A percentile compares a stretch with the other conserved stretches of the same genome.
Evolutionary conservation across 441 rosid species (phyloP).

Genomic region (Euphorbia schlechtendalii): DNA sequence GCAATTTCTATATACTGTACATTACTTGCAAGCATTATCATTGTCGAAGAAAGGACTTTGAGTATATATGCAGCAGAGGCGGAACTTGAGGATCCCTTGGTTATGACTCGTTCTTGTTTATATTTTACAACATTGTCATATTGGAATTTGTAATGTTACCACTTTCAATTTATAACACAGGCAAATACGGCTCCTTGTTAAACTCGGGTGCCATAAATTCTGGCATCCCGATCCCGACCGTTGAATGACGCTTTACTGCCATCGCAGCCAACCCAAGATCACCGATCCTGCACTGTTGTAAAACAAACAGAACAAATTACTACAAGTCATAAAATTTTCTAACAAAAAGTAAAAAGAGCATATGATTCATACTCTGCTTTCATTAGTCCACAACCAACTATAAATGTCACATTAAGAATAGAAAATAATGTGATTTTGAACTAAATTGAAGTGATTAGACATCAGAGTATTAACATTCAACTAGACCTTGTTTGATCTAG

Average conservation of each 20-base stretch:
- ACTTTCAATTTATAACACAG: too few relatives aligned
- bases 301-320: slow-evolving; percentile 32
- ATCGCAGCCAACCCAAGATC: slow-evolving; percentile 60
- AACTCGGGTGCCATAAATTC: too few relatives aligned
- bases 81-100: too few relatives aligned
- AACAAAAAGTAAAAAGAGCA: background rate
- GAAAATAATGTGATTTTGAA: background rate
- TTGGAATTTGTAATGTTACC: too few relatives aligned
- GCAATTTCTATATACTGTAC: too few relatives aligned
- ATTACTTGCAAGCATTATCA: slow-evolving; percentile 14
- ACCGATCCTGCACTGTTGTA: slow-evolving; percentile 57
- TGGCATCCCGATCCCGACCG: slow-evolving; percentile 56
- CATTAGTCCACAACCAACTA: background rate
- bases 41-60: slow-evolving; percentile 39
- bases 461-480: too few relatives aligned
- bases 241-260: slow-evolving; percentile 51
- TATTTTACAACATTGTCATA: slow-evolving; percentile 47
- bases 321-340: background rate
- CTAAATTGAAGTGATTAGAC: slow-evolving; percentile 50
- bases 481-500: too few relatives aligned
- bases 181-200: too few relatives aligned
- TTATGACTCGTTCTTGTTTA: too few relatives aligned
- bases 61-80: slow-evolving; percentile 60
- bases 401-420: background rate
- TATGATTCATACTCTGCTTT: slow-evolving; percentile 2